Base-by-base conservation (phyloP, 140 eudicot genomes). In the Bidens hawaiensis region DNA sequence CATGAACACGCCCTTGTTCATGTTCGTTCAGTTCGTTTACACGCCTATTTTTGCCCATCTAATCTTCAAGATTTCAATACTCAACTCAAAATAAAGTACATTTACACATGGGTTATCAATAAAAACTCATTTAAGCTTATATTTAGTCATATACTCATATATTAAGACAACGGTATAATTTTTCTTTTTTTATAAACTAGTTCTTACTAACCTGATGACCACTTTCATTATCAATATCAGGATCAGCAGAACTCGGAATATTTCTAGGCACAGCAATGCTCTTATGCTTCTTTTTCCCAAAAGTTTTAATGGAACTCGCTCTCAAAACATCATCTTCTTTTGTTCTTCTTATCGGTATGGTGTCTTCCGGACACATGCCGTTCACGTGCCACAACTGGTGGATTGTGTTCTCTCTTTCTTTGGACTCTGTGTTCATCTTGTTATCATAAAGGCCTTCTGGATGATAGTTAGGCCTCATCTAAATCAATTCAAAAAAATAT, bases 141-240 rank as follows among this genome's bases (percentile, higher is more conserved):
- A 33, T 4, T 59, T 69, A 33, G 68, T 69, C 53, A 60, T 30
- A 59, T n/a, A n/a, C n/a, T n/a, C n/a, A n/a, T n/a, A n/a, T n/a
- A 59, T 12, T 26, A 57, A 27, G n/a, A n/a, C n/a, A n/a, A n/a
- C n/a, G n/a, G n/a, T n/a, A n/a, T n/a, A n/a, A n/a, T n/a, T n/a
- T n/a, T n/a, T n/a, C n/a, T n/a, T n/a, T n/a, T n/a, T n/a, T n/a
- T n/a, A n/a, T n/a, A n/a, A n/a, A n/a, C n/a, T n/a, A n/a, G n/a
- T n/a, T n/a, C n/a, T n/a, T n/a, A n/a, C n/a, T n/a, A 64, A 90
- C 98, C 96, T 90, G 96, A 84, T 90, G 98, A 64, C 98, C 98
- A 69, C 98, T 87, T 80, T 90, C 82, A 49, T 90, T 86, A 52
- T 82, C 81, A 65, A 90, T 81, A 76, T 85, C 98, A 62, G 96